Evolutionary conservation across 2,329 filamentous ascomycete species (phyloP), one percentile per base, ranked within the genome.

Genomic region (Calonectria multiphialidica): DNA sequence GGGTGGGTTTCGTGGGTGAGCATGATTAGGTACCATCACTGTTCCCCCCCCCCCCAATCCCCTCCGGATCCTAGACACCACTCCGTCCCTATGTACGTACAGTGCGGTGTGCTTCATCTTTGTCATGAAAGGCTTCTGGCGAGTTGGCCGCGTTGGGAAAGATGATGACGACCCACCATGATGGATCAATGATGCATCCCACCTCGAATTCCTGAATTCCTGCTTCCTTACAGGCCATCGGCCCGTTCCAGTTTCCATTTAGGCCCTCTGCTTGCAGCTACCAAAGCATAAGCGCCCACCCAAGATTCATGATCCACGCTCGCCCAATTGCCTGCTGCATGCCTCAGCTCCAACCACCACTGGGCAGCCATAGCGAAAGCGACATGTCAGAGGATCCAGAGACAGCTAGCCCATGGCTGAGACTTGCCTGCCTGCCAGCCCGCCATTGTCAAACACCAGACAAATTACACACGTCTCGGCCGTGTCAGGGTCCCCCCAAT

Each of bases 351-450:
- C 57, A 62, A 62, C 57, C 23, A 47, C 59, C 40, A 44, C 47
- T 40, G 25, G 57, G 28, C 30, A 33, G 45, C 68, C 62, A 70
- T 44, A 62, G 55, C 35, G 35, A 61, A 53, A 37, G 63, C 53
- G 53, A 66, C 68, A 66, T 71, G 62, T 71, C 62, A 71, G 44
- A 55, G 44, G 57, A 16, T 53, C 23, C 55, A 62, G 44, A 64
- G 59, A 61, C 62, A 61, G 61, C 44, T 50, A 28, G 50, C 57
- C 13, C 23, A 47, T 68, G 25, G 45, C 66, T 62, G 66, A 68
- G 66, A 62, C 55, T 35, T 47, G 28, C 57, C 44, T 37, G 33
- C 53, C 53, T 37, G 53, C 53, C 53, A 37, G 23, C 18, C 23
- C 33, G 35, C 30, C 35, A 28, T 47, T 44, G 9, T 23, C 37